Percentiles rank a stretch among this genome's conserved stretches.
Conservation (phyloP, 352 stramenopile species). For the Globisporangium polare region DNA sequence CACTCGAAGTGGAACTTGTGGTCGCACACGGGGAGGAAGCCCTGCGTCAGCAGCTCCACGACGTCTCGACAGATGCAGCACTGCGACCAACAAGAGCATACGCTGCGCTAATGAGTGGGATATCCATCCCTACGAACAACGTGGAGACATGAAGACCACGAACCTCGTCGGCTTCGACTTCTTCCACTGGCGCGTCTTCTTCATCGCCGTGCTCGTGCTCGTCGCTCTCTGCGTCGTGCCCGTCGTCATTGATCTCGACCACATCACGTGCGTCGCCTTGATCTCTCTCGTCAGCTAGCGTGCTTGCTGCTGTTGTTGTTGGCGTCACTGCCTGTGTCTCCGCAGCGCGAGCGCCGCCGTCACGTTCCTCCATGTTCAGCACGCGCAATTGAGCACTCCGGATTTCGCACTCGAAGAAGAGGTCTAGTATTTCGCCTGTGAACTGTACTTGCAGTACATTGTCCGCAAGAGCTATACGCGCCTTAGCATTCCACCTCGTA, state of each 20-base stretch:
- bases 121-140: too few relatives aligned
- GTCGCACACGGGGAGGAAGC: constrained; percentile 54
- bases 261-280: neutral
- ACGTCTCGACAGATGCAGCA: constrained; percentile 83
- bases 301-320: neutral
- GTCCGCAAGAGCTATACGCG: neutral
- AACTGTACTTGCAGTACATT: constrained; percentile 10
- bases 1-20: constrained; percentile 87
- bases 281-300: neutral
- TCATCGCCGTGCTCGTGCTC: constrained; percentile 16
- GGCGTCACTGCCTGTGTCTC: neutral
- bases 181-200: constrained; percentile 24
- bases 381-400: neutral
- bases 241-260: constrained; percentile 8
- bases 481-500: too few relatives aligned
- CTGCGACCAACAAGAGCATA: constrained; percentile 22
- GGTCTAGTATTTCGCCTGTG: constrained; percentile 1
- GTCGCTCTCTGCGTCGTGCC: constrained; percentile 17
- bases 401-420: neutral
- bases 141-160: neutral
- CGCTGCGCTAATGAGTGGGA: too few relatives aligned
- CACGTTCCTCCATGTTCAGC: constrained; percentile 4
- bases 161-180: constrained; percentile 35
- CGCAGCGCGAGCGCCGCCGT: neutral
- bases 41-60: constrained; percentile 47